Conservation (phyloP, 31 red algal genomes). For the Pterothamnion heteromorphum region DNA sequence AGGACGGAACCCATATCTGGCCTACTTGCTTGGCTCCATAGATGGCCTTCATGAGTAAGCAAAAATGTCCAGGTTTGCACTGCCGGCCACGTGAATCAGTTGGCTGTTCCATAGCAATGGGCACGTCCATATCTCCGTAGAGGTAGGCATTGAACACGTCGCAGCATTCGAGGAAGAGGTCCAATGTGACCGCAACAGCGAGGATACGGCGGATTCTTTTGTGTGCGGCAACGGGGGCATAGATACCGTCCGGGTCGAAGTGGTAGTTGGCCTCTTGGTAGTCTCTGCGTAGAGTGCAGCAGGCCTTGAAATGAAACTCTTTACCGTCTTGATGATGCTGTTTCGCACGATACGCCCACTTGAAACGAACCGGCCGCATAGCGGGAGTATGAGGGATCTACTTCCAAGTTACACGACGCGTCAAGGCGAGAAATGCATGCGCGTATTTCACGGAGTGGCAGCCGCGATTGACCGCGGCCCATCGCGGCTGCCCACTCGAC, state of each 20-base stretch:
- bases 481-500: constrained; percentile 4
- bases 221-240: background rate
- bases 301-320: background rate
- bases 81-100: background rate
- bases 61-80: too few species aligned
- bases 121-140: background rate
- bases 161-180: background rate
- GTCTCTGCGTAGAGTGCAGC: background rate
- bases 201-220: background rate
- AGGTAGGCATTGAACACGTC: constrained; percentile 41
- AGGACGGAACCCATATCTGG: too few species aligned
- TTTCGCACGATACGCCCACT: background rate
- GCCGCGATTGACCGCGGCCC: background rate
- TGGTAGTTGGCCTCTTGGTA: constrained; percentile 8
- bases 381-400: too few species aligned
- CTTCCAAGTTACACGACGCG: too few species aligned
- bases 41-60: too few species aligned
- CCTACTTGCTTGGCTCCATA: too few species aligned
- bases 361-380: too few species aligned
- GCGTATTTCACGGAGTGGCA: constrained; percentile 8
- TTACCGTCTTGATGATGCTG: background rate
- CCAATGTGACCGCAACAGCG: background rate
- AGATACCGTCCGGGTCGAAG: constrained; percentile 27
- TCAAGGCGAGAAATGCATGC: too few species aligned
- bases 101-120: constrained; percentile 34